phyloP scores from a whole-genome alignment of 768 basidiomycete genomes.

The Lanmaoa rubissima region DNA sequence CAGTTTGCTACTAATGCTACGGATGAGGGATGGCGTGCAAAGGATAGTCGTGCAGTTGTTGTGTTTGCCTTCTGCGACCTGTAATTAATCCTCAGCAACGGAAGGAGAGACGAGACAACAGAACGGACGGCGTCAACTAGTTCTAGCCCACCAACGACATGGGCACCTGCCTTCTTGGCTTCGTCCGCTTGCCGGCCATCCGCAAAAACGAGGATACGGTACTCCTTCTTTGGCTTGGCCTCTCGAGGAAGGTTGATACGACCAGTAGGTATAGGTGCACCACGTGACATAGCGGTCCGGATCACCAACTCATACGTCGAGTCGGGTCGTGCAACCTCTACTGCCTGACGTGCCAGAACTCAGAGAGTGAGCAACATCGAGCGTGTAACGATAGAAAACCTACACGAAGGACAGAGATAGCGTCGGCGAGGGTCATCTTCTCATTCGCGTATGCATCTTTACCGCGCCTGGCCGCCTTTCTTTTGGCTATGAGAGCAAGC shows the following conservation, averaged over 20 bases:
- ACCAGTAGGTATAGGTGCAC: slow-evolving; percentile 84
- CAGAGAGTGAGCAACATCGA: slow-evolving; percentile 4
- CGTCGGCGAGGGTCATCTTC: slow-evolving; percentile 63
- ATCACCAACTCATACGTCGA: slow-evolving; percentile 80
- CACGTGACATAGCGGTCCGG: slow-evolving; percentile 75
- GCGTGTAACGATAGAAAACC: slow-evolving; percentile 25
- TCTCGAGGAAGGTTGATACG: slow-evolving; percentile 84
- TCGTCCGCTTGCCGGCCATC: slow-evolving; percentile 80
- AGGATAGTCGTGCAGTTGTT: slow-evolving; percentile 77
- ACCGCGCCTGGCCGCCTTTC: slow-evolving; percentile 52
- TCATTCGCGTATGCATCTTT: slow-evolving; percentile 61
- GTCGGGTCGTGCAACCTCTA: slow-evolving; percentile 75
- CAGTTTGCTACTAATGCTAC: slow-evolving; percentile 74
- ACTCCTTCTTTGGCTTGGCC: slow-evolving; percentile 65
- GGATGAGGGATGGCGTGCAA: slow-evolving; percentile 76
- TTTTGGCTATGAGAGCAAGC: slow-evolving; percentile 59
- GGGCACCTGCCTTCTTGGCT: slow-evolving; percentile 84
- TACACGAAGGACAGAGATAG: slow-evolving; percentile 70
- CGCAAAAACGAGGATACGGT: slow-evolving; percentile 90
- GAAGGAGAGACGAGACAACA: neutral
- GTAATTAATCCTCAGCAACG: neutral
- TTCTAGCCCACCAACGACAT: slow-evolving; percentile 88
- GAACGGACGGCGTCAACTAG: slow-evolving; percentile 79
- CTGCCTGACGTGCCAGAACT: slow-evolving; percentile 50
- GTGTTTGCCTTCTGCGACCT: slow-evolving; percentile 75